Conservation (phyloP, 208 protist species). For the Angomonas deanei region DNA sequence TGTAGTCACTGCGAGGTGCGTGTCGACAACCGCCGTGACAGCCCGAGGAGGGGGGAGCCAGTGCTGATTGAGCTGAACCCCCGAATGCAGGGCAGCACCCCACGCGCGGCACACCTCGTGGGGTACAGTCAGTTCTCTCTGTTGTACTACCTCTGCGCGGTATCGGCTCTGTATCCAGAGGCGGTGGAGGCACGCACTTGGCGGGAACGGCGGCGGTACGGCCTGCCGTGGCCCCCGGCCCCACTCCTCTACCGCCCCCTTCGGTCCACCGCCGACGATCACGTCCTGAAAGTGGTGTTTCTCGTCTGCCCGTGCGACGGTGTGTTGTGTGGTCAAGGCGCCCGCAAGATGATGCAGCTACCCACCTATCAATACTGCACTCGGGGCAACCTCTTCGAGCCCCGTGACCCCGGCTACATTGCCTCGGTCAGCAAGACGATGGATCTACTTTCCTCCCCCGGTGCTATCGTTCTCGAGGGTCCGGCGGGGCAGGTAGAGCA, state of each 20-base stretch:
- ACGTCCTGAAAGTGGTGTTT: conserved; percentile 53
- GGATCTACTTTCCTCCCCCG: conserved; percentile 73
- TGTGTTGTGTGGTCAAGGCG: conserved; percentile 36
- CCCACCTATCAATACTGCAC: conserved; percentile 52
- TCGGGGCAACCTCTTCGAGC: conserved; percentile 35
- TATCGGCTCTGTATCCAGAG: conserved; percentile 35
- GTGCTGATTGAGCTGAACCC: conserved; percentile 88
- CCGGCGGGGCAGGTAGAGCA: conserved; percentile 26
- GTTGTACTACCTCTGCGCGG: conserved; percentile 57
- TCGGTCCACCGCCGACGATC: neutral
- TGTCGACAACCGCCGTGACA: conserved; percentile 44
- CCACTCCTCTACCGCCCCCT: conserved; percentile 51
- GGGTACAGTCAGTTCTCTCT: conserved; percentile 80
- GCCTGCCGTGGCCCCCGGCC: conserved; percentile 68
- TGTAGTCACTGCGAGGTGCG: conserved; percentile 83
- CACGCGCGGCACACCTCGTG: conserved; percentile 58
- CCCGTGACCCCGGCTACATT: conserved; percentile 17
- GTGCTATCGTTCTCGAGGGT: conserved; percentile 61
- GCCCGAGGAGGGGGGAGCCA: conserved; percentile 27
- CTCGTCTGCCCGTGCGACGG: conserved; percentile 28
- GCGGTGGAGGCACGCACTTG: neutral
- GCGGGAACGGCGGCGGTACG: neutral
- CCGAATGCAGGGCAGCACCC: conserved; percentile 70
- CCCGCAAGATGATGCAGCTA: conserved; percentile 25
- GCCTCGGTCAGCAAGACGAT: conserved; percentile 38